Evolutionary conservation across 768 basidiomycete genomes (phyloP), one percentile per base, ranked within the genome.

Genomic region (Lentinula lateritia): DNA sequence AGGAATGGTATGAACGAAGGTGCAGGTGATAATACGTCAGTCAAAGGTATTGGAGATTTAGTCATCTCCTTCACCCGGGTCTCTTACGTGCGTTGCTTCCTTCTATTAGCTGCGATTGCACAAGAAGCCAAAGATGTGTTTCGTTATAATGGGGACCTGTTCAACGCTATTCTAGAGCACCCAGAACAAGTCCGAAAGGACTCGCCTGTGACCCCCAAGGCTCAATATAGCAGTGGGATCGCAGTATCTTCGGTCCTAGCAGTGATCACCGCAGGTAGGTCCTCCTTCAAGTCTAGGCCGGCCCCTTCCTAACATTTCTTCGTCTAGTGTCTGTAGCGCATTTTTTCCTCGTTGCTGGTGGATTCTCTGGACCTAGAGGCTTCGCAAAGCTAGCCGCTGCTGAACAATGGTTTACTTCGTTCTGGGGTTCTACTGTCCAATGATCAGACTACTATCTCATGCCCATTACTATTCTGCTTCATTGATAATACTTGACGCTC

Each of bases 1-100:
- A 78, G 83, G 52, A 78, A 72, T 23, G 83, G 83, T 1, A 78
- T 85, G 76, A 80, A 84, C 62, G 72, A 70, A 52, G 83, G 79
- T 18, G 83, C 77, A 13, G 78, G 78, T 12, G 74, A 73, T 53
- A 67, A 76, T 38, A 62, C 67, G 32, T 68, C 72, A 15, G 71
- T 75, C 28, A 84, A 83, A 74, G 74, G 83, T 81, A 52, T 52
- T 15, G 16, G 32, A 15, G 35, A 28, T 52, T n/a, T 32, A 48
- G 28, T 20, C 45, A 16, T 35, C 36, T 60, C 23, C 20, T 23
- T 46, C 12, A 38, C 50, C 55, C 54, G 57, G 52, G 45, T 56
- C 55, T 56, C 6, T 39, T 39, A 56, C 10, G 28, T 52, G 15
- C 34, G 42, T 43, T 45, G 28, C 42, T 28, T 58, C 7, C 38